Conservation (phyloP, 371 early-diverging fungal species). For the Blakeslea trispora region DNA sequence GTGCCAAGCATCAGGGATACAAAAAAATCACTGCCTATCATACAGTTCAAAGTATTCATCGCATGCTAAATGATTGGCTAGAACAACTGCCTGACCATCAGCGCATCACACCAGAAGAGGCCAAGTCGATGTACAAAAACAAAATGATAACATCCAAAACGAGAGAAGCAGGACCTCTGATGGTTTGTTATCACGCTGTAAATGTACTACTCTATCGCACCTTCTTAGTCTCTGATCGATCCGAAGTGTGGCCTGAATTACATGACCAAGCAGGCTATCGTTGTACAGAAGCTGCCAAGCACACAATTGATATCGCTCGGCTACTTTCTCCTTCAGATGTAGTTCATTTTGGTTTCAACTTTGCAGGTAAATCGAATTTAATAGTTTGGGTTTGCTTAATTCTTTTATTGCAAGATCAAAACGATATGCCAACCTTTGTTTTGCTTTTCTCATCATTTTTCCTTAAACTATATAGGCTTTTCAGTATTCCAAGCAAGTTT, state of each 20-base stretch:
- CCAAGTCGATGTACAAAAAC: not conserved
- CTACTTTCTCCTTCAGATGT: slow-evolving; percentile 16
- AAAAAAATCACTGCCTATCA: slow-evolving; percentile 19
- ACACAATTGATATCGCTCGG: slow-evolving; percentile 46
- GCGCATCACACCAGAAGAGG: slow-evolving; percentile 22
- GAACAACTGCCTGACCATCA: slow-evolving; percentile 32
- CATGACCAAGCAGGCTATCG: slow-evolving; percentile 28
- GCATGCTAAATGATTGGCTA: slow-evolving; percentile 42
- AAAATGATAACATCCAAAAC: slow-evolving; percentile 16
- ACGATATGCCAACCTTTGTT: not conserved
- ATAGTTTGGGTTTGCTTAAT: too few species aligned
- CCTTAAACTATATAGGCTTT: slow-evolving; percentile 14
- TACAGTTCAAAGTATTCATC: slow-evolving; percentile 33
- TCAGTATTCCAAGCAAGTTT: slow-evolving; percentile 35
- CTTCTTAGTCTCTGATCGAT: slow-evolving; percentile 34
- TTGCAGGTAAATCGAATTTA: slow-evolving; percentile 20
- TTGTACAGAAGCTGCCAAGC: slow-evolving; percentile 54
- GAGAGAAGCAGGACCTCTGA: slow-evolving; percentile 45
- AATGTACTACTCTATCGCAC: slow-evolving; percentile 57
- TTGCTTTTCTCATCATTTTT: not conserved
- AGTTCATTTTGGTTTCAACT: slow-evolving; percentile 28
- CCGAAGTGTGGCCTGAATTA: slow-evolving; percentile 20
- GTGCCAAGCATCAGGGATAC: slow-evolving; percentile 40
- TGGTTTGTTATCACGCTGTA: slow-evolving; percentile 44
- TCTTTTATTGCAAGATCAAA: too few species aligned